Evolutionary conservation across 2,329 filamentous ascomycete genomes (phyloP), one percentile per base, ranked within the genome.

Genomic region (Cytospora piceicola): DNA sequence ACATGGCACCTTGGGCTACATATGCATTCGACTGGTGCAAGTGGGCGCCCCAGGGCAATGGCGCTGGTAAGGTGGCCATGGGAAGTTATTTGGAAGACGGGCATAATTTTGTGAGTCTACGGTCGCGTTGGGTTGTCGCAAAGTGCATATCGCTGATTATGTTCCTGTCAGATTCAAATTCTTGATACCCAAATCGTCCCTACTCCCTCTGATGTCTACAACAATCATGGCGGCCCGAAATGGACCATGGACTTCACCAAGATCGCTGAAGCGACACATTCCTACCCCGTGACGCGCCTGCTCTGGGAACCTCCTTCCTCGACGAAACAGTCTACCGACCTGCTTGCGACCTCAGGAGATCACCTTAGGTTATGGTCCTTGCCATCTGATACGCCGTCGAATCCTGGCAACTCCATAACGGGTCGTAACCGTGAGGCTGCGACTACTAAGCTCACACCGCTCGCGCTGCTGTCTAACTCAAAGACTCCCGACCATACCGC

Each of bases 1-100:
- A 97, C 75, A 80, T 96, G 69, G 93, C 94, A 5, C 94, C 94
- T 0, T 99, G 95, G 93, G 90, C 93, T 17, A 89, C 96, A 63
- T 99, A 98, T 77, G 94, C 95, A 15, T 94, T 96, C 73, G 95
- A 99, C 80, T 99, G 95, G 95, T 99, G 95, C 82, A 99, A 99
- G 79, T 99, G 95, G 94, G 88, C 91, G 20, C 89, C 94, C 2
- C 88, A 93, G 73, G 88, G 79, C 72, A 89, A 89, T 70, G 89
- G 92, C 68, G 93, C 92, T 4, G 95, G 95, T 49, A 98, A 98
- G 78, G 86, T 99, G 72, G 95, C 95, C 15, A 85, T 99, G 49
- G 95, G 94, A 67, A 99, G 95, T 80, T 98, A 98, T 76, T 81
- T 98, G 60, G 95, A 99, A 79, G 95, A 99, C 78, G 94, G 94